phyloP scores from a whole-genome alignment of 163 green algal genomes.

The Chloromonas sp. region DNA sequence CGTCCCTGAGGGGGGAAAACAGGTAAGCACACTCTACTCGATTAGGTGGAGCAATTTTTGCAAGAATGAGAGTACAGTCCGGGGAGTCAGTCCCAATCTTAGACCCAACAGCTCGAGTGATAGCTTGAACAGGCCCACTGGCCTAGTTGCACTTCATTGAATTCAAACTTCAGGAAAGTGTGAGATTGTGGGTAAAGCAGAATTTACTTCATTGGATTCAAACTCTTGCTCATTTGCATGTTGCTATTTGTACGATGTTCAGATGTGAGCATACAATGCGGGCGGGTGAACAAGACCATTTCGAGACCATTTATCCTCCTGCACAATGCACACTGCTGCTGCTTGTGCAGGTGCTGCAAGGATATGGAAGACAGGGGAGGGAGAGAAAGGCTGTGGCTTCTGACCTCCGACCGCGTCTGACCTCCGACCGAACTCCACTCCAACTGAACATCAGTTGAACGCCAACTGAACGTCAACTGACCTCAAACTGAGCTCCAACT shows the following conservation, averaged over 20 bases:
- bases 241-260: no score
- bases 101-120: not conserved
- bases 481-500: not conserved
- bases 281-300: no score
- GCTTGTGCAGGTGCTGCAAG: not conserved
- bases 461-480: not conserved
- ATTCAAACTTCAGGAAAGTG: no score
- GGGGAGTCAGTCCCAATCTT: not conserved
- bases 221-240: no score
- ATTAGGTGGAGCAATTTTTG: not conserved
- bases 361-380: no score
- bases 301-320: not conserved
- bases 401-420: no score
- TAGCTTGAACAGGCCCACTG: not conserved
- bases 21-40: not conserved
- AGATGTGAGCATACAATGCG: no score
- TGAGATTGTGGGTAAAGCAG: no score
- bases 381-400: no score
- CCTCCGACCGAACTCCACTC: not conserved
- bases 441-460: not conserved
- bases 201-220: no score
- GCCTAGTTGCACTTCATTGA: no score
- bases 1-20: constrained; percentile 41
- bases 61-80: not conserved
- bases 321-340: not conserved